phyloP scores from a whole-genome alignment of 2,329 filamentous ascomycete genomes.

The Hypoxylon sp. region DNA sequence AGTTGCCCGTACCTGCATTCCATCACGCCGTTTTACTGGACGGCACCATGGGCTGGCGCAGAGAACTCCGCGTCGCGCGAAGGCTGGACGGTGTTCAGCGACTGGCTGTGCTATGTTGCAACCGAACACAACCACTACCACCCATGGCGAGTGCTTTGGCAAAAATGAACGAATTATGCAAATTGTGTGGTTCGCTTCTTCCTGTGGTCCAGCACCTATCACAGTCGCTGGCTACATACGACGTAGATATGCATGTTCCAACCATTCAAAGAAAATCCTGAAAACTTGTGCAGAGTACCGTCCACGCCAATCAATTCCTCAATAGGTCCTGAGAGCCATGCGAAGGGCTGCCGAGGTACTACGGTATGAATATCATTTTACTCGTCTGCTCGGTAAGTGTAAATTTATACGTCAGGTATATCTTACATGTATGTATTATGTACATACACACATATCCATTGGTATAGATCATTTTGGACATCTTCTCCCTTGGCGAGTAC shows the following conservation, averaged over 20 bases:
- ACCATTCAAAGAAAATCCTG: conserved; percentile 44
- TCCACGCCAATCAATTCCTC: conserved; percentile 43
- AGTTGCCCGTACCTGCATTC: conserved; percentile 50
- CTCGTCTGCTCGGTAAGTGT: conserved; percentile 26
- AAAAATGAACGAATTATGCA: conserved; percentile 50
- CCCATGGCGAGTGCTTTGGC: conserved; percentile 38
- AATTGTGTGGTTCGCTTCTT: conserved; percentile 52
- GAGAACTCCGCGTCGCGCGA: conserved; percentile 48
- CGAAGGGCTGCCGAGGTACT: conserved; percentile 36
- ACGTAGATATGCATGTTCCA: conserved; percentile 45
- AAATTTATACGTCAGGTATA: conserved; percentile 34
- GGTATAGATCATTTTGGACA: conserved; percentile 1
- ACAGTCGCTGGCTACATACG: conserved; percentile 45
- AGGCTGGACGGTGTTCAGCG: conserved; percentile 49
- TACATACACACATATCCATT: conserved; percentile 3
- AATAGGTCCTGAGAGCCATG: conserved; percentile 28
- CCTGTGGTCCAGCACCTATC: conserved; percentile 52
- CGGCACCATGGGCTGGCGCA: conserved; percentile 45
- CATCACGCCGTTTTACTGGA: conserved; percentile 48
- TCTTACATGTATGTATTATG: conserved; percentile 20
- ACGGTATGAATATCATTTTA: conserved; percentile 34
- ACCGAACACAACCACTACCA: conserved; percentile 47
- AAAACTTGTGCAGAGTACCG: conserved; percentile 45
- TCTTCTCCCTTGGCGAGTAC: conserved; percentile 6
- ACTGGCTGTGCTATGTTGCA: conserved; percentile 55